phyloP scores from a whole-genome alignment of 768 basidiomycete species.

The Leccinum ochraceum region DNA sequence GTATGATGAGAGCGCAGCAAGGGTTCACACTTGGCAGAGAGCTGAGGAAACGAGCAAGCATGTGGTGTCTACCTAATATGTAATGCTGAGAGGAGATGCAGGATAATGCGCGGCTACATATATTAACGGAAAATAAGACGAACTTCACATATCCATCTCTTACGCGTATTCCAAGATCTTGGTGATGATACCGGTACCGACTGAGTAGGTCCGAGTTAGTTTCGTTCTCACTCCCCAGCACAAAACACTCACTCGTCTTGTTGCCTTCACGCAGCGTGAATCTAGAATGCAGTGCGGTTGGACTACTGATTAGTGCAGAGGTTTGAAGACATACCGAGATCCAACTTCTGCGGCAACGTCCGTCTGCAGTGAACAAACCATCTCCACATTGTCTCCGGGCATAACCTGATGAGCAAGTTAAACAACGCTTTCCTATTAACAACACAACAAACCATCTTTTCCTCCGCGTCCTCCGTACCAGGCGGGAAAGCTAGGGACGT shows the following conservation, averaged over 20 bases:
- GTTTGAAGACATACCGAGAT: conserved; percentile 51
- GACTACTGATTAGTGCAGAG: neutral
- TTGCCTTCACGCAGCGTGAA: conserved; percentile 96
- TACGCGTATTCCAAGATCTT: conserved; percentile 62
- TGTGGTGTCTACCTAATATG: conserved; percentile 8
- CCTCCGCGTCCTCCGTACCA: conserved; percentile 74
- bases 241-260: conserved; percentile 69
- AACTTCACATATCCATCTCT: conserved; percentile 8
- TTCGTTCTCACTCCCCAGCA: neutral
- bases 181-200: conserved; percentile 94
- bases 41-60: neutral
- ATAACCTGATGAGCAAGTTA: conserved; percentile 59
- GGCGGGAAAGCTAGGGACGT: conserved; percentile 83
- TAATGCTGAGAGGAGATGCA: conserved; percentile 29
- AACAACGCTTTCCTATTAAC: neutral
- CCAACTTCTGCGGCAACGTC: conserved; percentile 91
- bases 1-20: neutral
- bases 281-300: conserved; percentile 24
- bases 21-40: neutral
- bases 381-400: conserved; percentile 97
- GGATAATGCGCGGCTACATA: conserved; percentile 16
- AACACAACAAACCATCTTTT: conserved; percentile 71
- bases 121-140: conserved; percentile 23
- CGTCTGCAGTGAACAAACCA: conserved; percentile 78
- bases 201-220: conserved; percentile 38